A percentile compares a stretch with the other conserved stretches of the same genome.
phyloP scores from a whole-genome alignment of 1,284 basidiomycete species.

The Ustilago esculenta region DNA sequence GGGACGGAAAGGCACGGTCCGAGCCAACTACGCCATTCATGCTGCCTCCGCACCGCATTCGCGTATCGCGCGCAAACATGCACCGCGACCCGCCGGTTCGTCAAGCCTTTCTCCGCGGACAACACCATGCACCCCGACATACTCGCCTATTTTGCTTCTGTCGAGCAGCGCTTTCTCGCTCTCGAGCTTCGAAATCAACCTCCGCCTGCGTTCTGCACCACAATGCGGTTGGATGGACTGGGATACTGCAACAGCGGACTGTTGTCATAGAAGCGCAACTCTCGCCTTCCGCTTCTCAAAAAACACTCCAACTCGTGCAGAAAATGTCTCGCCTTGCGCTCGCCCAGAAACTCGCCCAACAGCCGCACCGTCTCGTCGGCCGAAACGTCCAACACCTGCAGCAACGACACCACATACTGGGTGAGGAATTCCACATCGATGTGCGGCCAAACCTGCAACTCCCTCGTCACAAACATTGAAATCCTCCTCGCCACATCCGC shows the following conservation, averaged over 20 bases:
- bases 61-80: too few relatives aligned
- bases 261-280: constrained; percentile 40
- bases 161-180: neutral
- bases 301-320: constrained; percentile 58
- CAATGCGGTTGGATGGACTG: too few relatives aligned
- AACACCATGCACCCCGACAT: too few relatives aligned
- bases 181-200: neutral
- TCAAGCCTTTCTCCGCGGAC: too few relatives aligned
- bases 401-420: constrained; percentile 57
- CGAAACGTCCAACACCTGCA: constrained; percentile 58
- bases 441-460: constrained; percentile 60
- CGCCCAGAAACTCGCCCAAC: constrained; percentile 61
- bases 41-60: too few relatives aligned
- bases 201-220: neutral
- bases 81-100: too few relatives aligned
- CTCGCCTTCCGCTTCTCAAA: constrained; percentile 44
- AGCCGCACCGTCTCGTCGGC: constrained; percentile 54
- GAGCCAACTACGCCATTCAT: too few relatives aligned
- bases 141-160: too few relatives aligned
- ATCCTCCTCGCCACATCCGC: too few relatives aligned
- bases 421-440: constrained; percentile 64
- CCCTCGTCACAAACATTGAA: constrained; percentile 59
- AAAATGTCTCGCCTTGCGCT: constrained; percentile 55
- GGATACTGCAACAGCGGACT: constrained; percentile 19
- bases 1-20: too few relatives aligned